Base-by-base conservation (phyloP, 2,329 filamentous ascomycete species). In the Verticillium tricorpus region DNA sequence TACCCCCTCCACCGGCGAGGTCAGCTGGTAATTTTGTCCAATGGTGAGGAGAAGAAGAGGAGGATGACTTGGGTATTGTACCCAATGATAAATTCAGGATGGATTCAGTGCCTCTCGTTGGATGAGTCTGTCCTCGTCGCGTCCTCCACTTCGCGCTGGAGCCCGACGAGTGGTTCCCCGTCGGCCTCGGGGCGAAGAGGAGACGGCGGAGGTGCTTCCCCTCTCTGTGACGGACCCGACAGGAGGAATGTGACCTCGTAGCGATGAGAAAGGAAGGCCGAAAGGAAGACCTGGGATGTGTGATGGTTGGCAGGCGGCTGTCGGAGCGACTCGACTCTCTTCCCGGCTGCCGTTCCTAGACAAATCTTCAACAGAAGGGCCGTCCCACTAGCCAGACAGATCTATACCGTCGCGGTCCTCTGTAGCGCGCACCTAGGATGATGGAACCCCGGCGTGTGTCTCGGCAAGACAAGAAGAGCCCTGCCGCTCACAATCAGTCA, bases 1-100 rank as follows among this genome's bases (percentile, higher is more conserved):
- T 12, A 19, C 8, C 6, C 19, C 19, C 45, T 8, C 17, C 19
- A 9, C 62, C 52, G 56, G 61, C 57, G 50, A 58, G 61, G 55
- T 64, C 19, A 58, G 12, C 15, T 50, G 68, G 68, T 66, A 70
- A 75, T 77, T 74, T 72, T 76, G 76, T 72, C 78, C 78, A 77
- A 77, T 76, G 68, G 63, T 52, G 19, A 52, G 45, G 22, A 22
- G 2, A 52, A 65, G 62, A 63, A 66, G 65, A 67, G 67, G 68
- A 67, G 66, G 65, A 58, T 64, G 63, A 52, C 45, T 22, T 69
- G 67, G 69, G 72, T 72, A 73, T 74, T 73, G 70, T 70, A 64
- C 69, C 75, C 75, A 77, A 77, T 76, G 67, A 66, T 60, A 68
- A 65, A 64, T 60, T 62, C 55, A 31, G 56, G 57, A 66, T 64